Base-by-base conservation (phyloP, 1,284 basidiomycete genomes). In the Wallemia mellicola region DNA sequence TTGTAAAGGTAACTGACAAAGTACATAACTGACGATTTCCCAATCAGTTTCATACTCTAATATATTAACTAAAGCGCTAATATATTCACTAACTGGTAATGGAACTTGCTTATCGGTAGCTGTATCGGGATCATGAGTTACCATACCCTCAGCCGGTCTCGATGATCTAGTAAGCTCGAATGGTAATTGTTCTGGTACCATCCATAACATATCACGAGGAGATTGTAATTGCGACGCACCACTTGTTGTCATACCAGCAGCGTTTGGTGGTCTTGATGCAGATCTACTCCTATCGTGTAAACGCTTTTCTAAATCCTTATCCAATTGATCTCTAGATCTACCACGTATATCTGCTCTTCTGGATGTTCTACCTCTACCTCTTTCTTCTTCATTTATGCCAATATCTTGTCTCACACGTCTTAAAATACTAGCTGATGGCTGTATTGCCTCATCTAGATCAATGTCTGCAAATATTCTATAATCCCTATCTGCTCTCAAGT, bases 21-120 rank as follows among this genome's bases (percentile, higher is more conserved):
- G 75, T 2, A 92, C 75, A 66, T 94, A 98, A 1, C 88, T 88
- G 17, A 96, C 74, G 30, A 98, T 74, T 65, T 98, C 94, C 92
- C 94, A 98, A 63, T 84, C 86, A 57, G 74, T 77, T 67, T 89
- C 87, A 33, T 73, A 74, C 61, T 81, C 76, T 56, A 98, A 71
- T 60, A 96, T 76, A 1, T 74, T 73, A 61, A 82, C 73, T 54
- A 94, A 67, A 19, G 76, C 75, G 2, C 70, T 70, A 14, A 96
- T 74, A 65, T 94, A 92, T 55, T 76, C 72, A 1, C 88, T 89
- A 1, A 89, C 75, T 0, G 83, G 85, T 1, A 98, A 73, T 64
- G 88, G 75, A 24, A 74, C 75, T n/a, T 73, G 70, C 19, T 78
- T 63, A 59, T 63, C 55, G 63, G 64, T 74, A 58, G 64, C 66